Conservation (phyloP, 768 basidiomycete species). For the Mycena crocata region DNA sequence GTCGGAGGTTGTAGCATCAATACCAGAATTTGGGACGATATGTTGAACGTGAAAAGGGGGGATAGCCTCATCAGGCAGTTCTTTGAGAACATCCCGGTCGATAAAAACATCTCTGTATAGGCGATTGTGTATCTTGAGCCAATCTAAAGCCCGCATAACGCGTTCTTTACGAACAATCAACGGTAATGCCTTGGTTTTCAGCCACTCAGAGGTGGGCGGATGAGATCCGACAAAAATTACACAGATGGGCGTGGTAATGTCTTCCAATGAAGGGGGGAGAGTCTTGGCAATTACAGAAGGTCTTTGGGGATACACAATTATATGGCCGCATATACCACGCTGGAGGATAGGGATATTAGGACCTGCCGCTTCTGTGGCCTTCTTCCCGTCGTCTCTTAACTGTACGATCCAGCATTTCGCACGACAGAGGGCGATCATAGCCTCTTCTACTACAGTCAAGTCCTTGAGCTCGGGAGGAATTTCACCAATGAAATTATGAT, state of each 20-base stretch:
- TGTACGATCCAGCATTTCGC: constrained; percentile 15
- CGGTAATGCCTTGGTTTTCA: not conserved
- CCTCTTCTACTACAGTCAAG: constrained; percentile 24
- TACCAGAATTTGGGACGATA: not conserved
- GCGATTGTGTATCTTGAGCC: constrained; percentile 13
- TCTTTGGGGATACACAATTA: not conserved
- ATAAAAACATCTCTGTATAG: not conserved
- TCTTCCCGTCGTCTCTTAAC: not conserved
- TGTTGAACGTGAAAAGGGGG: constrained; percentile 17
- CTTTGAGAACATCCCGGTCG: not conserved
- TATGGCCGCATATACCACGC: not conserved
- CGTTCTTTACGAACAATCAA: not conserved
- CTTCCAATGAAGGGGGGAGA: constrained; percentile 2
- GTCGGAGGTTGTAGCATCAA: constrained; percentile 30
- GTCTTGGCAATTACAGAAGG: not conserved
- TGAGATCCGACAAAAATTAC: constrained; percentile 6
- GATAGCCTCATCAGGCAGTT: not conserved
- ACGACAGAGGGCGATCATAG: constrained; percentile 25
- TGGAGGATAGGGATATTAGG: not conserved
- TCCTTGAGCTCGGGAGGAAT: constrained; percentile 18
- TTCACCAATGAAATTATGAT: constrained; percentile 12
- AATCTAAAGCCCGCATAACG: not conserved
- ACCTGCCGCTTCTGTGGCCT: no score
- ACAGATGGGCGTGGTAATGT: constrained; percentile 2
- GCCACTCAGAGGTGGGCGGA: constrained; percentile 2